phyloP scores from a whole-genome alignment of 805 yeast genomes.

The Jamesozyma spencerorum region DNA sequence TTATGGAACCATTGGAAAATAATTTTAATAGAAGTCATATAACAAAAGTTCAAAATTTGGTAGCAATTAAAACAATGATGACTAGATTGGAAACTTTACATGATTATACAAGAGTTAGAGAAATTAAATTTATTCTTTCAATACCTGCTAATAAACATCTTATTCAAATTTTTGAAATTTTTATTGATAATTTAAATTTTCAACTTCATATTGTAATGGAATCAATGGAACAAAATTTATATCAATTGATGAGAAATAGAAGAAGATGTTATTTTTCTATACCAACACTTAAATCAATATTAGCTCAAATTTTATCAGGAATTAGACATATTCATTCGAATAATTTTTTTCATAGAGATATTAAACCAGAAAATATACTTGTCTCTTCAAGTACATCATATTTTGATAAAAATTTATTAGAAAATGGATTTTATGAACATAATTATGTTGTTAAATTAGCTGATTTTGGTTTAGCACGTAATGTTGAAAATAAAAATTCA shows the following conservation, averaged over 20 bases:
- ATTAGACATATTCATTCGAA: conserved; percentile 70
- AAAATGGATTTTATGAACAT: conserved; percentile 21
- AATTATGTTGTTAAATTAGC: conserved; percentile 63
- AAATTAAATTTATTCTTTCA: conserved; percentile 54
- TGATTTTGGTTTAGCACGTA: conserved; percentile 72
- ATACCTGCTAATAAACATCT: conserved; percentile 65
- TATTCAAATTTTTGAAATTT: conserved; percentile 69
- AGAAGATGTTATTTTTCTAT: conserved; percentile 45
- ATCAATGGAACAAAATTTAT: conserved; percentile 71
- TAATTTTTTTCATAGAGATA: conserved; percentile 66
- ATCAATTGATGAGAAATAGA: conserved; percentile 64
- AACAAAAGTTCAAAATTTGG: conserved; percentile 35
- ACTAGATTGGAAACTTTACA: conserved; percentile 42
- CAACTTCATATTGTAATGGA: conserved; percentile 83
- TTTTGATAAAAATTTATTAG: conserved; percentile 33
- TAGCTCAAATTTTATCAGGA: conserved; percentile 66
- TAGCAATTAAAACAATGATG: conserved; percentile 79
- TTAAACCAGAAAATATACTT: conserved; percentile 88
- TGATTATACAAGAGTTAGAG: conserved; percentile 53
- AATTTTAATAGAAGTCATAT: conserved; percentile 24
- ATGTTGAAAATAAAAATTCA: conserved; percentile 40
- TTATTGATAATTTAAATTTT: conserved; percentile 52
- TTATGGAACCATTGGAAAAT: conserved; percentile 34
- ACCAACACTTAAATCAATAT: conserved; percentile 52
- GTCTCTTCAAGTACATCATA: conserved; percentile 50